phyloP scores from a whole-genome alignment of 1,139 yeast genomes.

The Petasospora fabianii region DNA sequence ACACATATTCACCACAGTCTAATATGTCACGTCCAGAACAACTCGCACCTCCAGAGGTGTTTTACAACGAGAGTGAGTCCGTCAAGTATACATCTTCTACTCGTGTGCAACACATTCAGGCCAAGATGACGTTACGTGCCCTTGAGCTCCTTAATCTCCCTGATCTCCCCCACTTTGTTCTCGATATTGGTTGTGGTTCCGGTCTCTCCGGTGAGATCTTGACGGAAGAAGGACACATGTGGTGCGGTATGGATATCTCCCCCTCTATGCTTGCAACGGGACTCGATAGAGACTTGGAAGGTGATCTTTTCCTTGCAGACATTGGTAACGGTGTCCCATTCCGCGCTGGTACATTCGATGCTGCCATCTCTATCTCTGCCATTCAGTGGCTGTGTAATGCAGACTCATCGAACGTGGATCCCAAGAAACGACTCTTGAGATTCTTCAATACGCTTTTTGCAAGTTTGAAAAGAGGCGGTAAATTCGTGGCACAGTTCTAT shows the following conservation, averaged over 20 bases:
- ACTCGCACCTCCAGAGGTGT: slow-evolving; percentile 95
- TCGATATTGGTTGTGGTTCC: slow-evolving; percentile 97
- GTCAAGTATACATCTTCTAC: slow-evolving; percentile 86
- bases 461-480: slow-evolving; percentile 86
- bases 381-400: slow-evolving; percentile 99
- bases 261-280: slow-evolving; percentile 97
- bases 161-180: slow-evolving; percentile 56
- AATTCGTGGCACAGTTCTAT: slow-evolving; percentile 94
- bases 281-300: slow-evolving; percentile 85
- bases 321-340: slow-evolving; percentile 95
- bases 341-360: slow-evolving; percentile 95
- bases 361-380: slow-evolving; percentile 92
- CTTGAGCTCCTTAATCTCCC: slow-evolving; percentile 74
- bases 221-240: slow-evolving; percentile 88
- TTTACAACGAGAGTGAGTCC: slow-evolving; percentile 88
- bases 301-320: slow-evolving; percentile 87
- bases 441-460: slow-evolving; percentile 90
- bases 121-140: slow-evolving; percentile 94
- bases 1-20: too few species aligned
- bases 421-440: slow-evolving; percentile 74
- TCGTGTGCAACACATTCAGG: slow-evolving; percentile 97
- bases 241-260: slow-evolving; percentile 97
- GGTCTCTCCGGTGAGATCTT: slow-evolving; percentile 94
- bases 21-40: slow-evolving; percentile 96
- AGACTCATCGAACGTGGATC: slow-evolving; percentile 77